A percentile compares a stretch with the other conserved stretches of the same genome.
Conservation (phyloP, 2,329 filamentous ascomycete genomes). For the Ophiostoma ulmi region DNA sequence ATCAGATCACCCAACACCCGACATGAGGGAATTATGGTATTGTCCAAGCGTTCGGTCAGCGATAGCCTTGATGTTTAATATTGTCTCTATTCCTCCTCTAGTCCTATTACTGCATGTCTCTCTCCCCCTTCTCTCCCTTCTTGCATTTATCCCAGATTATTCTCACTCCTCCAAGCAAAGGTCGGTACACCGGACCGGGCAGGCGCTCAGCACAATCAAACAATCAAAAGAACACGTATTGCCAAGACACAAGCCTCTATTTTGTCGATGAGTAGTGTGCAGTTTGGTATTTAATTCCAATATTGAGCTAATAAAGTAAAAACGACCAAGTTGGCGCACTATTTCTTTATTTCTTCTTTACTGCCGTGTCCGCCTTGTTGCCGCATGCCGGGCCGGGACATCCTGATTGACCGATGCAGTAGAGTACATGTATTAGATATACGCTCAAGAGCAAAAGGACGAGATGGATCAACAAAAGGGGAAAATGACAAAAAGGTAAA, state of each 20-base stretch:
- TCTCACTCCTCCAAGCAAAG: too few species aligned
- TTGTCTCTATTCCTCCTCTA: too few species aligned
- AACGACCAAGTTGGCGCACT: neutral
- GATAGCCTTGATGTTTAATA: too few species aligned
- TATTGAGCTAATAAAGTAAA: neutral
- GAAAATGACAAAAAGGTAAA: neutral
- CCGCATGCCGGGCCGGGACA: constrained; percentile 2
- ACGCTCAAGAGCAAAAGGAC: neutral
- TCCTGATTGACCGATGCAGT: neutral
- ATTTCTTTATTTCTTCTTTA: neutral
- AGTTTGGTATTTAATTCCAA: neutral
- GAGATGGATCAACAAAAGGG: neutral
- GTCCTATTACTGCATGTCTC: too few species aligned
- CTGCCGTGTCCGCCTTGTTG: constrained; percentile 3
- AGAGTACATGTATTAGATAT: neutral
- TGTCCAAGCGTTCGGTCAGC: too few species aligned
- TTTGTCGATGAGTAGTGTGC: neutral
- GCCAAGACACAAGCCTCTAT: neutral
- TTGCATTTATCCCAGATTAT: neutral
- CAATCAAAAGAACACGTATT: neutral
- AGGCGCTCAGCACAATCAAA: neutral
- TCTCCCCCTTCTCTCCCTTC: too few species aligned
- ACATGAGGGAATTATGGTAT: too few species aligned
- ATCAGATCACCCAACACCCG: too few species aligned
- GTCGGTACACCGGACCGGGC: neutral